These are phyloP conservation scores for Mucor irregularis DNA, from an alignment of 371 early-diverging fungal genomes.

Conservation along the genomic window DNA sequence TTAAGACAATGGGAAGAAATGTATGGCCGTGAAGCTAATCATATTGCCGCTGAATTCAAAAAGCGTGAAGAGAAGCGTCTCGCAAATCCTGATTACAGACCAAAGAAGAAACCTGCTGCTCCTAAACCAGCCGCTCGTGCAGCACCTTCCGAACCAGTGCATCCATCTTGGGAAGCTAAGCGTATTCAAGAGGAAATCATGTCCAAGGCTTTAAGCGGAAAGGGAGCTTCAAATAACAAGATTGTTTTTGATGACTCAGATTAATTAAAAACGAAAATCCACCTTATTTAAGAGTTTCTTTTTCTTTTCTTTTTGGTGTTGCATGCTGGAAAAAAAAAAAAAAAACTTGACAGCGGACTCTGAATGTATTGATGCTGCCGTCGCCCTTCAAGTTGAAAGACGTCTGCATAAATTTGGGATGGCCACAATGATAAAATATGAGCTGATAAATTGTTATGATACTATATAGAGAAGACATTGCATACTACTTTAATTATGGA, in stretches of 20 bases:
- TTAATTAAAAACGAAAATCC: slow-evolving; percentile 2
- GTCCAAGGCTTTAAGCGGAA: slow-evolving; percentile 48
- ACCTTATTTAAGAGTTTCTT: too few relatives aligned
- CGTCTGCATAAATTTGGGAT: too few relatives aligned
- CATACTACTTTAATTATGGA: too few relatives aligned
- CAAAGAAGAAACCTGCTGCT: slow-evolving; percentile 22
- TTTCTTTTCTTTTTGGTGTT: too few relatives aligned
- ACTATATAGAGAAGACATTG: too few relatives aligned
- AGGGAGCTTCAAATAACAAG: slow-evolving; percentile 32
- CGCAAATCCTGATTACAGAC: slow-evolving; percentile 24
- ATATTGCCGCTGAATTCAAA: slow-evolving; percentile 26
- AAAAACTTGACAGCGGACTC: too few relatives aligned
- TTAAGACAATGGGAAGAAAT: slow-evolving; percentile 45
- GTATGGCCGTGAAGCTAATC: slow-evolving; percentile 46
- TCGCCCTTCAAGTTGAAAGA: too few relatives aligned
- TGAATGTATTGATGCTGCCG: too few relatives aligned
- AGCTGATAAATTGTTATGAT: too few relatives aligned
- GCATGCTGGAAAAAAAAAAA: too few relatives aligned
- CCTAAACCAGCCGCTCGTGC: neutral
- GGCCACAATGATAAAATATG: too few relatives aligned
- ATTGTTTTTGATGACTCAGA: slow-evolving; percentile 44
- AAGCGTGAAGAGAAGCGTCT: slow-evolving; percentile 32
- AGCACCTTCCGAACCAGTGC: slow-evolving; percentile 26
- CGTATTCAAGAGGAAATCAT: slow-evolving; percentile 47
- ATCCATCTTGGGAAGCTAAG: slow-evolving; percentile 57